Conservation (phyloP, 305 asterid species). For the Fraxinus baroniana region DNA sequence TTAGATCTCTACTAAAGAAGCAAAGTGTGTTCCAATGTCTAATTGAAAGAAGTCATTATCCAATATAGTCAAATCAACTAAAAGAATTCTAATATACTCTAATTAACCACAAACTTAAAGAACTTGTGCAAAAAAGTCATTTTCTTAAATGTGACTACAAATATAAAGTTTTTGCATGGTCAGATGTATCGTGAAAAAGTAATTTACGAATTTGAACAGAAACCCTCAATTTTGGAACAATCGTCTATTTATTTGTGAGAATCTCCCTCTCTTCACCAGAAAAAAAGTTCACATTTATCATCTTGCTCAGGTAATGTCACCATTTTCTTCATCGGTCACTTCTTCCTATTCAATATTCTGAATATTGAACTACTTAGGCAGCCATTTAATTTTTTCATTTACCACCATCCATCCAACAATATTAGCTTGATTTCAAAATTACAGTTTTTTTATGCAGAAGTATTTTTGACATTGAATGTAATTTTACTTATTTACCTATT, state of each 20-base stretch:
- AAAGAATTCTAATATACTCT: background rate
- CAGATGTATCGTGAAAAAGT: background rate
- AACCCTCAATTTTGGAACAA: background rate
- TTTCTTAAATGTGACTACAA: background rate
- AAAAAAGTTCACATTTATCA: background rate
- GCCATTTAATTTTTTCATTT: background rate
- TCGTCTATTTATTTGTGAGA: background rate
- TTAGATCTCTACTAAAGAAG: background rate
- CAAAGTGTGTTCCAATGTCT: background rate
- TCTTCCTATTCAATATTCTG: background rate
- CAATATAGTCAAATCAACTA: background rate
- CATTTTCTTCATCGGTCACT: background rate
- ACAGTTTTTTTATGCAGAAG: background rate
- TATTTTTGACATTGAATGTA: background rate
- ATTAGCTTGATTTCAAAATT: background rate
- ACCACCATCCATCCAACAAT: background rate
- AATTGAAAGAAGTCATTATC: background rate
- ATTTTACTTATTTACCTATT: background rate
- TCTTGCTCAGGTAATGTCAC: background rate
- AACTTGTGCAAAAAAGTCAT: background rate
- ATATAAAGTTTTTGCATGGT: background rate
- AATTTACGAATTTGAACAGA: background rate
- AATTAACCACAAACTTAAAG: background rate
- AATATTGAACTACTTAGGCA: background rate
- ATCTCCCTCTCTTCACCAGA: background rate